Evolutionary conservation across 139 green algal genomes (phyloP), one percentile per base, ranked within the genome.

Genomic region (Pleodorina starrii): DNA sequence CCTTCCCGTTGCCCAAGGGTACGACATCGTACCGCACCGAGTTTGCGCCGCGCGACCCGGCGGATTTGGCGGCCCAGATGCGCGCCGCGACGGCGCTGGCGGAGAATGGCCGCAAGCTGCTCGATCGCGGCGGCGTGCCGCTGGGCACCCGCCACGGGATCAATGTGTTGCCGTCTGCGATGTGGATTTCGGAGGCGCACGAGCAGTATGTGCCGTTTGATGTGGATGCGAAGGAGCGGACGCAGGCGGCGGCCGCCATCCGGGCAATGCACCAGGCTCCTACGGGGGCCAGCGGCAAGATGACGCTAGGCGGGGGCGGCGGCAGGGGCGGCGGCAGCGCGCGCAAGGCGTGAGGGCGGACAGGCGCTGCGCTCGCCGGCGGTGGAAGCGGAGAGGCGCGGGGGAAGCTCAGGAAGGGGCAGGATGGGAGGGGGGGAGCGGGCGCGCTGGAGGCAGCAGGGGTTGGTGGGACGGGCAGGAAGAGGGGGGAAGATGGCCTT

Each of bases 181-280:
- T 46, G 27, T 91, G 87, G 87, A 21, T 76, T 48, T 74, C 40
- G 42, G 87, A 91, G 63, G 50, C 59, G 5, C 40, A 83, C n/a
- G 78, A 82, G 23, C 35, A 60, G 46, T 91, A 77, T 36, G 46
- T 83, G 14, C 69, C n/a, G 27, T 29, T 83, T 60, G 36, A 60
- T 7, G 27, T 42, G 4, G 35, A 86, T 46, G 16, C 40, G 38
- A 16, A 17, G 5, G 77, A 51, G 29, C 69, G 19, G n/a, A 43
- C 80, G 10, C 35, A 59, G 29, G 60, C 77, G 42, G 57, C 80
- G 6, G 14, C 36, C 38, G 60, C 42, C 17, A 44, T 89, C 21
- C 35, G 38, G 38, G 16, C 50, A 35, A 89, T 89, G 48, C 78
- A 81, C 69, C 60, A 5, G 12, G 84, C 63, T 3, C 84, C 84